Conservation (phyloP, 1,284 basidiomycete genomes). For the Cryptococcus amylolentus region DNA sequence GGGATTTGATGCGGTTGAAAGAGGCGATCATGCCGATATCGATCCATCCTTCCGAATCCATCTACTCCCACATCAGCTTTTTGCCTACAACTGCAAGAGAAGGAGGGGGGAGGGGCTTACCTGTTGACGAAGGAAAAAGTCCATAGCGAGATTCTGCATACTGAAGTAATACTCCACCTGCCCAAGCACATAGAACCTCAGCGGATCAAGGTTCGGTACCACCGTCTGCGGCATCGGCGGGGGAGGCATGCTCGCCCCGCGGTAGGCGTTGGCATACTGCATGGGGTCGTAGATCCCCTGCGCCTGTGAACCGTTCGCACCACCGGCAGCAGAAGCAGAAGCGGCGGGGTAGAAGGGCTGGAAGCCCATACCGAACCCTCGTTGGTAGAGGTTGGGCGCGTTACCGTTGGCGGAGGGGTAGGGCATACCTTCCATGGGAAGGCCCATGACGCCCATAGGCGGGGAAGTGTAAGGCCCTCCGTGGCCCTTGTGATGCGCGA, state of each 20-base stretch:
- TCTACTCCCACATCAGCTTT: conserved; percentile 54
- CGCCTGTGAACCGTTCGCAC: background rate
- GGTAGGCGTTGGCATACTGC: conserved; percentile 16
- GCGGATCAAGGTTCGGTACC: conserved; percentile 59
- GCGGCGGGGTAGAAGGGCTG: conserved; percentile 17
- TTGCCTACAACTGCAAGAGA: background rate
- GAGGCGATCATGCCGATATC: conserved; percentile 72
- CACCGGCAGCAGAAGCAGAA: background rate
- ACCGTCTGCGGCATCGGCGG: conserved; percentile 60
- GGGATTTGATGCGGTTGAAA: conserved; percentile 74
- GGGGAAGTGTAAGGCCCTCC: conserved; percentile 15
- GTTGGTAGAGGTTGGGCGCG: conserved; percentile 12
- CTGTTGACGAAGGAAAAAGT: conserved; percentile 72
- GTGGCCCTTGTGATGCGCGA: conserved; percentile 12
- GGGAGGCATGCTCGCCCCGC: conserved; percentile 37
- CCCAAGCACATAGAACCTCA: conserved; percentile 64
- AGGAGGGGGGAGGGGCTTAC: conserved; percentile 49
- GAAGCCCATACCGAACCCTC: conserved; percentile 30
- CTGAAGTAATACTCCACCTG: conserved; percentile 81
- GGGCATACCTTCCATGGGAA: conserved; percentile 16
- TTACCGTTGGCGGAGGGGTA: conserved; percentile 10
- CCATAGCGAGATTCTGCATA: conserved; percentile 76
- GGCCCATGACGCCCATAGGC: conserved; percentile 4
- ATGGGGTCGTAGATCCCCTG: conserved; percentile 26
- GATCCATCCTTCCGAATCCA: conserved; percentile 87